Percentiles rank a stretch among this genome's conserved stretches.
Conservation (phyloP, 2,329 filamentous ascomycete species). For the Ophiostoma fasciatum region DNA sequence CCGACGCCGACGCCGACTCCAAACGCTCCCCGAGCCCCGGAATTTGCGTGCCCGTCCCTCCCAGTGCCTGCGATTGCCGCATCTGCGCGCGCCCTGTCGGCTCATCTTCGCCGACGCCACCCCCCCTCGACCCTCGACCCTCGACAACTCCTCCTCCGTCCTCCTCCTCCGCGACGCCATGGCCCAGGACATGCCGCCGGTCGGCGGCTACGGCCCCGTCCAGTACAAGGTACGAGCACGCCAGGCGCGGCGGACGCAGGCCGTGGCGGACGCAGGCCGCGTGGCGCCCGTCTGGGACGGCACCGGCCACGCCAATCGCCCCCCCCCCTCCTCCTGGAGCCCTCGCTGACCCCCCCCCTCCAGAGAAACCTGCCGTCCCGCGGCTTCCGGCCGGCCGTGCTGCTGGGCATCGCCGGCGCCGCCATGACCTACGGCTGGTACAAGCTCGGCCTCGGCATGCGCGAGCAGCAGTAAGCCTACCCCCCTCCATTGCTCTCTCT, state of each 20-base stretch:
- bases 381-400: constrained; percentile 71
- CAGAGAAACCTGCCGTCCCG: constrained; percentile 84
- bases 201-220: constrained; percentile 86
- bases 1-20: no score
- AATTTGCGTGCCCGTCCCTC: no score
- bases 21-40: no score
- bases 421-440: constrained; percentile 89
- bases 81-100: no score
- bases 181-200: constrained; percentile 95
- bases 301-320: neutral
- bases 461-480: constrained; percentile 71
- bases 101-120: no score
- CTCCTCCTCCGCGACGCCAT: constrained; percentile 37
- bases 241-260: no score
- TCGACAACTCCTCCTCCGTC: no score
- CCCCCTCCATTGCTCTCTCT: neutral
- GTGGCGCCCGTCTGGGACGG: no score
- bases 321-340: no score
- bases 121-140: no score
- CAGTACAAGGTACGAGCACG: constrained; percentile 73
- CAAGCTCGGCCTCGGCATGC: constrained; percentile 64
- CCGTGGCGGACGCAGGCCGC: no score
- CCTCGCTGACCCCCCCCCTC: constrained; percentile 1
- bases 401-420: constrained; percentile 61
- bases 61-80: no score